A percentile compares a stretch with the other conserved stretches of the same genome.
Evolutionary conservation across 108 stramenopile genomes (phyloP).

Genomic region (Pseudonitzschia delicatissima): DNA sequence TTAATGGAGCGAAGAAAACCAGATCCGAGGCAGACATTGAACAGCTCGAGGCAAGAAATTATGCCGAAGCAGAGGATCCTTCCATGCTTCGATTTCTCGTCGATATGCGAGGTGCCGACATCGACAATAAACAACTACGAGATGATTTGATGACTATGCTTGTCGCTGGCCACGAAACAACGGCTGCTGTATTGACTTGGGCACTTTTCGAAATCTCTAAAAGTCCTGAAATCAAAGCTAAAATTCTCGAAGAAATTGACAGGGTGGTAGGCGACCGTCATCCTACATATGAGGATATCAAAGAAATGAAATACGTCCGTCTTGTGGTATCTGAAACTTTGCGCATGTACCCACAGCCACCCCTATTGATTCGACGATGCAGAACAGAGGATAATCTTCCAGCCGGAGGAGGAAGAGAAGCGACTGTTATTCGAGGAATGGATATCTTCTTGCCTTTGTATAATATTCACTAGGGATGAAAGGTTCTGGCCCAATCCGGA

Average conservation of each 20-base stretch:
- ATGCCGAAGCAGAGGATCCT: constrained; percentile 87
- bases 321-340: constrained; percentile 87
- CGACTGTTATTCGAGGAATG: constrained; percentile 87
- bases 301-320: constrained; percentile 77
- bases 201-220: constrained; percentile 90
- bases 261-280: constrained; percentile 82
- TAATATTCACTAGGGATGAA: constrained; percentile 90
- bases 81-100: constrained; percentile 92
- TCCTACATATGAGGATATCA: constrained; percentile 84
- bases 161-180: constrained; percentile 97
- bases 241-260: constrained; percentile 84
- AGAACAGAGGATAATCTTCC: constrained; percentile 83
- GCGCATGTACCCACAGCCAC: constrained; percentile 93
- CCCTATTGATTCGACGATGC: constrained; percentile 91
- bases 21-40: constrained; percentile 86
- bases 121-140: constrained; percentile 89
- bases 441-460: constrained; percentile 95
- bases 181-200: constrained; percentile 96
- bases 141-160: constrained; percentile 92
- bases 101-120: constrained; percentile 92
- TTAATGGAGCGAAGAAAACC: constrained; percentile 75
- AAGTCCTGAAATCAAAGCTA: constrained; percentile 73
- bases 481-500: constrained; percentile 91
- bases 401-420: constrained; percentile 74
- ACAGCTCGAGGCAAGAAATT: constrained; percentile 86